These are phyloP conservation scores for Coleophoma cylindrospora DNA, from an alignment of 2,329 filamentous ascomycete genomes.

Conservation along the genomic window DNA sequence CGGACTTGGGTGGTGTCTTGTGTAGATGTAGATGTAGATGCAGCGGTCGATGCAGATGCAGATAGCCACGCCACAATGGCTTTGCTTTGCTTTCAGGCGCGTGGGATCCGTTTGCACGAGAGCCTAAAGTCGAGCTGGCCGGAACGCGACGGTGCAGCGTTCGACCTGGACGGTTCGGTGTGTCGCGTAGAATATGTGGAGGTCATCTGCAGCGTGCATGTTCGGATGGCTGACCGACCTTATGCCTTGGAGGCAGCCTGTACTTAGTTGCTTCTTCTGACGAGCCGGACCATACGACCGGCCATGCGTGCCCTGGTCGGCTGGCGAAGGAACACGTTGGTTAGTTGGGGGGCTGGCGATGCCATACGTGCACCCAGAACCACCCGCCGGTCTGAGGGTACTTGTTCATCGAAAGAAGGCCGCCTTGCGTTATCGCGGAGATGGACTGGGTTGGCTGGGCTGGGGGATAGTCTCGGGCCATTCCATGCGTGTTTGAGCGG, in stretches of 20 bases:
- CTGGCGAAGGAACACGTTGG: too few species aligned
- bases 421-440: slow-evolving; percentile 7
- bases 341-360: too few species aligned
- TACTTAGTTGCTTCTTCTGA: not conserved
- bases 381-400: not conserved
- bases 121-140: too few species aligned
- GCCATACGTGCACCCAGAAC: not conserved
- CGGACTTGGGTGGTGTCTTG: too few species aligned
- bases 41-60: too few species aligned
- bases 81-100: too few species aligned
- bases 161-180: not conserved
- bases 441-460: slow-evolving; percentile 12
- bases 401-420: slow-evolving; percentile 4
- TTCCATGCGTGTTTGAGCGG: slow-evolving; percentile 25
- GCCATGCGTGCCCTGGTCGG: too few species aligned
- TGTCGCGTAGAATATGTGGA: not conserved
- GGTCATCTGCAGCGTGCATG: slow-evolving; percentile 4
- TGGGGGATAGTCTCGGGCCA: slow-evolving; percentile 15
- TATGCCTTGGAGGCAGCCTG: slow-evolving; percentile 18
- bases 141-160: too few species aligned
- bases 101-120: too few species aligned
- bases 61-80: too few species aligned
- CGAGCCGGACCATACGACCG: too few species aligned
- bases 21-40: too few species aligned
- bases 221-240: slow-evolving; percentile 17